Base-by-base conservation (phyloP, 192 early-diverging fungal species). In the Linnemannia elongata region DNA sequence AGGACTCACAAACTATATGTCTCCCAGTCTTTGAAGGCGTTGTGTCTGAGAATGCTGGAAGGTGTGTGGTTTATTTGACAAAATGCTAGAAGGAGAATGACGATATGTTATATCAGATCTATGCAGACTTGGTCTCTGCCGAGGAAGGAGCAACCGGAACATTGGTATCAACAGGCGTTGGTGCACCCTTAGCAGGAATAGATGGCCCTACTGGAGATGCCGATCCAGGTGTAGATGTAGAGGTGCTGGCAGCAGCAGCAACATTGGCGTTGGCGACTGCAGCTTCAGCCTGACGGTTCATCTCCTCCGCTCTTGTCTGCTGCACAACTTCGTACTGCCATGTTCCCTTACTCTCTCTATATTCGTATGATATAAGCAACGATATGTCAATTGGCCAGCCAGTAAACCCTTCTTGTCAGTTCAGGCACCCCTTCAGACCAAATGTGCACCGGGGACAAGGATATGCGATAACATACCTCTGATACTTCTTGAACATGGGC, bases 321-420 rank as follows among this genome's bases (percentile, higher is more conserved):
- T 87, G 78, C 9, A 87, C 85, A 20, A 87, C 85, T 24, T 87
- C 79, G 35, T 87, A 87, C 18, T 87, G 49, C 79, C 79, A 87
- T 6, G 85, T 87, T 36, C 85, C 85, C 13, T 87, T 81, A 76
- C 85, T 87, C 38, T 87, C 85, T 75, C 85, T 87, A 57, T 87
- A 57, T 33, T 10, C 12, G 60, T 6, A 30, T 27, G 12, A 12
- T 27, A 13, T 15, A 10, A 66, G 15, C 27, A 17, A 66, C 60
- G 44, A 66, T 27, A 3, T 27, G 22, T 18, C 57, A 27, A 66
- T 66, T 66, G 60, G 30, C 3, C 30, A 66, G 60, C 13, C 60
- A 66, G 71, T n/a, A 27, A n/a, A n/a, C 18, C 4, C 7, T 70
- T 38, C 35, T 38, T 70, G 72, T 45, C 44, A 6, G 9, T 20